A percentile compares a stretch with the other conserved stretches of the same genome.
These are phyloP conservation scores for Anisodus acutangulus DNA, from an alignment of 257 asterid species.

Conservation along the genomic window DNA sequence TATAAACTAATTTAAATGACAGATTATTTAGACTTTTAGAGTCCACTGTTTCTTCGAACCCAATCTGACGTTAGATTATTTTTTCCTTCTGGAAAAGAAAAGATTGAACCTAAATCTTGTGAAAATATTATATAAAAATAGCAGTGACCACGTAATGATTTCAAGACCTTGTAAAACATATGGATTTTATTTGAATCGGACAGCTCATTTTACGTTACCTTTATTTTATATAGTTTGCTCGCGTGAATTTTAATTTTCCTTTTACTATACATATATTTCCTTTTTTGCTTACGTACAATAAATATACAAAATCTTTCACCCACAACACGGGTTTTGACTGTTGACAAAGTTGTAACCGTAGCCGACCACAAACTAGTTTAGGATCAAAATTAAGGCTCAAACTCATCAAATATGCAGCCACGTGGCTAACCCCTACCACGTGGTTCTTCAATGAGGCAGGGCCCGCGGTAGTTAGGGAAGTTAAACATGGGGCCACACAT, in stretches of 20 bases:
- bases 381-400: background rate
- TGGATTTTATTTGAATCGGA: background rate
- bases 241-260: background rate
- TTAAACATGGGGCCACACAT: background rate
- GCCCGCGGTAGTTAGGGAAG: background rate
- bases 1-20: background rate
- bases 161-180: background rate
- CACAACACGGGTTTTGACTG: background rate
- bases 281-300: background rate
- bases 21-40: background rate
- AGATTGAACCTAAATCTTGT: background rate
- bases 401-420: background rate
- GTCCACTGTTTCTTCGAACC: background rate
- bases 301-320: constrained; percentile 17
- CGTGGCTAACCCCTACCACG: background rate
- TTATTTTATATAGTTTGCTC: background rate
- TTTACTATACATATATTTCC: background rate
- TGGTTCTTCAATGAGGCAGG: background rate
- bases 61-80: background rate
- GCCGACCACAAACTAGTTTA: background rate
- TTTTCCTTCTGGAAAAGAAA: too few species aligned
- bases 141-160: background rate
- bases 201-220: background rate
- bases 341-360: background rate
- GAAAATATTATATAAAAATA: background rate